These are phyloP conservation scores for Suillus cothurnatus DNA, from an alignment of 768 basidiomycete species.

Conservation along the genomic window DNA sequence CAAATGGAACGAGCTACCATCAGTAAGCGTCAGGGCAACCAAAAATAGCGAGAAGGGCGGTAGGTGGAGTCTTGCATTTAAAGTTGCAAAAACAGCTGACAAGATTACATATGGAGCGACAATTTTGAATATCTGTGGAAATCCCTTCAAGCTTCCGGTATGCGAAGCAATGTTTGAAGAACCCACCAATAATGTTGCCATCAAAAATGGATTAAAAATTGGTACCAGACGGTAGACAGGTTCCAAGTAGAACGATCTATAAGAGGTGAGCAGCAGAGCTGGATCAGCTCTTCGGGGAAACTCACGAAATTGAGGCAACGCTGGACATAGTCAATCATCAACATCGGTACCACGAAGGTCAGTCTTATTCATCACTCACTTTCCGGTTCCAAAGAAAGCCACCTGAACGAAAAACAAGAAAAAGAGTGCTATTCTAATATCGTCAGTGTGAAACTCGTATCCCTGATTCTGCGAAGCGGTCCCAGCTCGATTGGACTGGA, in stretches of 20 bases:
- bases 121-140: constrained; percentile 73
- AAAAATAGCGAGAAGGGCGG: constrained; percentile 84
- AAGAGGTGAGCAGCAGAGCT: constrained; percentile 6
- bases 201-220: constrained; percentile 83
- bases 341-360: not conserved
- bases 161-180: not conserved
- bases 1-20: constrained; percentile 44
- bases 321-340: constrained; percentile 36
- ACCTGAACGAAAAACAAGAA: constrained; percentile 88
- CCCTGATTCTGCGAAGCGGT: constrained; percentile 14
- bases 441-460: constrained; percentile 57
- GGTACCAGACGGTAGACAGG: constrained; percentile 88
- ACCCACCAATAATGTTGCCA: constrained; percentile 70
- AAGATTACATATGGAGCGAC: constrained; percentile 79
- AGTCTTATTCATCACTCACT: constrained; percentile 46
- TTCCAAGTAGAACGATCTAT: constrained; percentile 80
- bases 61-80: constrained; percentile 66
- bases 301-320: constrained; percentile 83
- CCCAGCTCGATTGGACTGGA: constrained; percentile 14
- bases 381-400: constrained; percentile 85
- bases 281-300: constrained; percentile 12
- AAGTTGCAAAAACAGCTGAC: constrained; percentile 64
- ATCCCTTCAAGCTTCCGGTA: constrained; percentile 6
- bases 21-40: constrained; percentile 72
- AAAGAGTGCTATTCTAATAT: constrained; percentile 74